These are phyloP conservation scores for Macrolepiota dolichaula DNA, from an alignment of 768 basidiomycete genomes.

Conservation along the genomic window DNA sequence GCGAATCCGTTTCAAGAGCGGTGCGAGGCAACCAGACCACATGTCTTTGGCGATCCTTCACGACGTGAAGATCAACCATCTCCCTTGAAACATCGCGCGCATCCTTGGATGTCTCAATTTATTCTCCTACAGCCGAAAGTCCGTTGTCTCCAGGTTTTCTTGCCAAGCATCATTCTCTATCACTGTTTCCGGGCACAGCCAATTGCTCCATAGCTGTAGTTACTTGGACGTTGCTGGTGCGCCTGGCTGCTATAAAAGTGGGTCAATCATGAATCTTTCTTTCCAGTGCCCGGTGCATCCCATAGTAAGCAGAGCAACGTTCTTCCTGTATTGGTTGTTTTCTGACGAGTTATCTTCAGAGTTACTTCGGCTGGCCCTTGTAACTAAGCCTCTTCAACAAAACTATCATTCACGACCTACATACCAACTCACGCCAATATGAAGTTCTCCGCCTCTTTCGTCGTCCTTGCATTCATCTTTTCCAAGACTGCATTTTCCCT, in stretches of 20 bases:
- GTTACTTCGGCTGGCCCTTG: constrained; percentile 8
- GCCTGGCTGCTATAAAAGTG: neutral
- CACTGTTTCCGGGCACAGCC: neutral
- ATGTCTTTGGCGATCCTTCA: too few species aligned
- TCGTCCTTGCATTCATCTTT: neutral
- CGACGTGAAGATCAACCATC: too few species aligned
- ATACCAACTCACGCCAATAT: neutral
- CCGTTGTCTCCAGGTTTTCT: too few species aligned
- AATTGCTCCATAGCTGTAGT: neutral
- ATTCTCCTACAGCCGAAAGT: too few species aligned
- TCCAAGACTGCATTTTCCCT: neutral
- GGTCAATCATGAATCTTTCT: neutral
- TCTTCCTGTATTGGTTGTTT: neutral
- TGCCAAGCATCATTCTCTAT: too few species aligned
- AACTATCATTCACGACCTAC: neutral
- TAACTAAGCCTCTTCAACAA: neutral
- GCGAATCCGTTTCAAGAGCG: too few species aligned
- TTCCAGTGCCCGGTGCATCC: constrained; percentile 7
- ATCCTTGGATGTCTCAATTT: too few species aligned
- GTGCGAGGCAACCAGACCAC: too few species aligned
- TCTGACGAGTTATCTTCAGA: neutral
- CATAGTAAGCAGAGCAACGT: neutral
- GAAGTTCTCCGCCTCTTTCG: constrained; percentile 1
- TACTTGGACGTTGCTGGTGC: neutral
- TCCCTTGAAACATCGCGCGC: too few species aligned